Evolutionary conservation across 2,329 filamentous ascomycete species (phyloP), one percentile per base, ranked within the genome.

Genomic region (Mycosphaerella sp.): DNA sequence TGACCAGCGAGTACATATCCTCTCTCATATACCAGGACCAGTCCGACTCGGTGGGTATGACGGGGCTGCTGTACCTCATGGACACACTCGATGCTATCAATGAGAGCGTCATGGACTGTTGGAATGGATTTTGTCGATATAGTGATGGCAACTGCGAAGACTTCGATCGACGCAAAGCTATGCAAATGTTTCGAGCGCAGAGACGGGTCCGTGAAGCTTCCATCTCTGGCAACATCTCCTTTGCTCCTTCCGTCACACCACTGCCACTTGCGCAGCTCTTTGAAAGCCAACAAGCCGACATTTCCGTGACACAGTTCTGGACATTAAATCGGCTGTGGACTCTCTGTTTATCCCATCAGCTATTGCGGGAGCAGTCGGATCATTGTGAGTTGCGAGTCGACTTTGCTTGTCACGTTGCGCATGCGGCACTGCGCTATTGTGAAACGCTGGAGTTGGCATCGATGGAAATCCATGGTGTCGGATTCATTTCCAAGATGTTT

Each of bases 1-100:
- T 66, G 12, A 67, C 70, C 0, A 54, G 48, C 26, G 55, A 60
- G 45, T 62, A 60, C 41, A 59, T 62, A 17, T 71, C 72, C 1
- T 70, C 69, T 1, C 69, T 73, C 21, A 72, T 74, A 39, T 69
- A 71, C n/a, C 70, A 73, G 45, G 74, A 73, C 41, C 71, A 74
- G 55, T 69, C 72, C 42, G 73, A 75, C 26, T 53, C 59, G 2
- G 59, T 64, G 5, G 72, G 69, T 1, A 74, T 74, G 72, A 72
- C 72, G 55, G 72, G 73, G 2, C 60, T 75, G 6, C 66, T 72
- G 4, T 67, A 70, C 29, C 62, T 75, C 23, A 74, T 75, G 73
- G 73, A 74, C 54, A 59, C 72, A 1, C 74, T 74, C 53, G 71
- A 75, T 48, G 67, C 70, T 3, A 73, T 75, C 32, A 71, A 75